Evolutionary conservation across 352 stramenopile species (phyloP), one percentile per base, ranked within the genome.

Genomic region (Phytophthora capsici): DNA sequence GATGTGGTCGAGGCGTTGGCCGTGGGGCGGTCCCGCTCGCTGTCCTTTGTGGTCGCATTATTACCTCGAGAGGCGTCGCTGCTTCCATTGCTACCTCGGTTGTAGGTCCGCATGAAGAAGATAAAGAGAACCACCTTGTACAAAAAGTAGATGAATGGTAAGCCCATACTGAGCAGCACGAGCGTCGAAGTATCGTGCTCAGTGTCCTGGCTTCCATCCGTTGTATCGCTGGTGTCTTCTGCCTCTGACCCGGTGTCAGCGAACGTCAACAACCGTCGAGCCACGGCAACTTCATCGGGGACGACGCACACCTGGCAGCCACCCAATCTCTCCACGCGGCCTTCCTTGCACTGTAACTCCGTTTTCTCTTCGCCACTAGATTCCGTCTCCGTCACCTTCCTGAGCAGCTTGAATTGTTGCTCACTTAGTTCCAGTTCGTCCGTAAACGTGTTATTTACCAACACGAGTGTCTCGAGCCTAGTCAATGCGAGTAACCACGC

Each of bases 61-160:
- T 47, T 43, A 28, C 19, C 47, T 28, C 12, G 56, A 26, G 36
- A 28, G 10, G 19, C 26, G 3, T 61, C 56, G 2, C 7, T 55
- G 10, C 40, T 58, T 6, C 45, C 52, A 13, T 32, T 32, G 12
- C 45, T 43, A 52, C 54, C 34, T 16, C 54, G 53, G 8, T 59
- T 61, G 48, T 74, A 70, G 9, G 66, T 75, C 51, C 47, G 40
- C 58, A 70, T 60, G 49, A 75, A 82, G 48, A 70, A 79, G 20
- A 82, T 48, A 32, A 55, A 78, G 19, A 82, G 70, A 10, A 25
- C 60, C 30, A 77, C 25, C 41, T 82, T 82, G 50, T 77, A 79
- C 12, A 79, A 43, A 30, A 77, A 77, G 61, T 71, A 82, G 51
- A 77, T 37, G 41, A 77, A 74, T 1, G 74, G 74, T 25, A 74